Evolutionary conservation across 1,139 yeast genomes (phyloP), one percentile per base, ranked within the genome.

Genomic region (Protomyces inouyei): DNA sequence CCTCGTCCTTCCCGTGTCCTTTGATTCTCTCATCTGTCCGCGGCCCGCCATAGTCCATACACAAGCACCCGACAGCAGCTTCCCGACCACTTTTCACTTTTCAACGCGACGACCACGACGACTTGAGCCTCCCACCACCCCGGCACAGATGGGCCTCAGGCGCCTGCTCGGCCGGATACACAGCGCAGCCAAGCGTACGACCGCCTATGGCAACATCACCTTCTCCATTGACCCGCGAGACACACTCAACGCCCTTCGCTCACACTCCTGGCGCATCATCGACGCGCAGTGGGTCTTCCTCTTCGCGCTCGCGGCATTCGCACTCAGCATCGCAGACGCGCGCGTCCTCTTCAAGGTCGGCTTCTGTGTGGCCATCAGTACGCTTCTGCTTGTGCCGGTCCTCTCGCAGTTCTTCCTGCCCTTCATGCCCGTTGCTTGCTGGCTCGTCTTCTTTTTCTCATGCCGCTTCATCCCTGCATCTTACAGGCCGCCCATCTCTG

Each of bases 401-500:
- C 86, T 95, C 0, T 82, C 88, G 16, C 98, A 93, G 75, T 91
- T 95, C 74, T 88, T 91, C 73, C 80, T 88, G 57, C 86, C 86
- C 71, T 96, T 92, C 28, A 78, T 91, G 72, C 98, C 98, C 2
- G 85, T 95, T 36, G 82, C 87, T 65, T 81, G 95, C 6, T 93
- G 98, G 97, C 83, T 91, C 70, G 84, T 92, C 36, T 80, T 93
- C 66, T 93, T 86, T 76, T 91, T 88, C 75, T 82, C 87, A 37
- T 69, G 70, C 56, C 53, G 63, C 40, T 87, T 84, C 72, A 87
- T 93, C 69, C 92, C 96, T 12, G 80, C 85, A 9, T 75, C 79
- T 6, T 85, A 88, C 84, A 85, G 95, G 73, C 97, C 98, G 2
- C 88, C 92, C 23, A 95, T 93, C 70, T 84, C 87, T 51, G 98